A percentile compares a stretch with the other conserved stretches of the same genome.
phyloP scores from a whole-genome alignment of 2,329 filamentous ascomycete genomes.

The Xylaria digitata region DNA sequence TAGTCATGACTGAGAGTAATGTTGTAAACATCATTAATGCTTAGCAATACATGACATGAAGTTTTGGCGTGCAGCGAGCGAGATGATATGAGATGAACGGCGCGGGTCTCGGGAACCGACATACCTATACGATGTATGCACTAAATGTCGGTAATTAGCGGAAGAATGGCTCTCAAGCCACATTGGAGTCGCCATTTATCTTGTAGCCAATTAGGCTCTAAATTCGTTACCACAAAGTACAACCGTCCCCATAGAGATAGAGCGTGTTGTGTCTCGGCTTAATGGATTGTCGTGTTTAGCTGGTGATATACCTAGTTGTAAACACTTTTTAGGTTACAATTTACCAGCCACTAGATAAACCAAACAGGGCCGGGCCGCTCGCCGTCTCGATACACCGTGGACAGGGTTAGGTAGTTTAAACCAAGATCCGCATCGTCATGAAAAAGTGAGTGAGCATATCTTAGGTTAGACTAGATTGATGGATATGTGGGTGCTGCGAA shows the following conservation, averaged over 20 bases:
- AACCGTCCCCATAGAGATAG: no score
- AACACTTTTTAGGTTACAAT: no score
- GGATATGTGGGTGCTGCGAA: background rate
- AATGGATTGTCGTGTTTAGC: no score
- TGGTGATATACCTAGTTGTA: no score
- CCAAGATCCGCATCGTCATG: background rate
- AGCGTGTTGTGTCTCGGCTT: background rate
- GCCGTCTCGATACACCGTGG: background rate
- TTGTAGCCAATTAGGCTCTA: no score
- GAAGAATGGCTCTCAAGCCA: background rate
- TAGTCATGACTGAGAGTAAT: background rate
- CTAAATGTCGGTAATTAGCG: background rate
- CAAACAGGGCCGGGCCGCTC: constrained; percentile 2
- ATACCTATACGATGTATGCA: background rate
- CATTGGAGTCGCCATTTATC: no score
- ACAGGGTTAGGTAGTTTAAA: background rate
- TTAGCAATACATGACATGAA: constrained; percentile 6
- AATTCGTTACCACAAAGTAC: background rate
- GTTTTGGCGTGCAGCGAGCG: background rate
- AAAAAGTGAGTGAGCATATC: no score
- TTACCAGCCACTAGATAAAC: background rate
- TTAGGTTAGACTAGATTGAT: background rate
- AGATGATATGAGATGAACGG: background rate
- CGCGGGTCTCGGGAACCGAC: background rate
- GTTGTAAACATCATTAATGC: background rate